Evolutionary conservation across 2,329 filamentous ascomycete genomes (phyloP), one percentile per base, ranked within the genome.

Genomic region (Fusarium nygamai): DNA sequence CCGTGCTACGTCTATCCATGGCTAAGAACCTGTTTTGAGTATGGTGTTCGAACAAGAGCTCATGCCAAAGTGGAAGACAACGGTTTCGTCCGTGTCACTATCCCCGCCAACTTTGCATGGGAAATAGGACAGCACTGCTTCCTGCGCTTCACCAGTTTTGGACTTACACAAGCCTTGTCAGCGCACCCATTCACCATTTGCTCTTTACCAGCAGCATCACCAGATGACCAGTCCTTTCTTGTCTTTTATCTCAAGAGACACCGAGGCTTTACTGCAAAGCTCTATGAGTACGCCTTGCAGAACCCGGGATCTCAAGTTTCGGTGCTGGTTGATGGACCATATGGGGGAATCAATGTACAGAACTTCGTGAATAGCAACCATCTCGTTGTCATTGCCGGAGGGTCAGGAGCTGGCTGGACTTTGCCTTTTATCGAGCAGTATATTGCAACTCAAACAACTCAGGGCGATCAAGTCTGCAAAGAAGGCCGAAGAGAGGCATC

Each of bases 111-210:
- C 34, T 51, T 60, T 8, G 17, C 43, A 7, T 60, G 57, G 57
- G 34, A 60, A 7, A n/a, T 51, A 6, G 57, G 57, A 39, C 57
- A 60, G 22, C 57, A 60, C 17, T 60, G 57, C 27, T 60, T 60
- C 27, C 12, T 60, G 0, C 57, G 57, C 2, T 60, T 60, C 11
- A 60, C 34, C 10, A 4, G 33, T 1, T 51, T 60, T 24, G 57
- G 57, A 2, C 9, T 51, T 39, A 5, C 6, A 17, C 43, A 60
- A 17, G 57, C 57, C 4, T 27, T 60, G 7, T 60, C 57, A 6
- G 24, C 57, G 2, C 43, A 60, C 10, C 57, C 57, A 3, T 60
- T 60, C 3, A 60, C 57, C 1, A 60, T 60, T 6, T 60, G 57
- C 43, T 60, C 57, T 13, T 3, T 51, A 1, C 43, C 43, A 17